Evolutionary conservation across 225 moss, liverwort and hornwort genomes (phyloP).

Genomic region (Straminergon stramineum): DNA sequence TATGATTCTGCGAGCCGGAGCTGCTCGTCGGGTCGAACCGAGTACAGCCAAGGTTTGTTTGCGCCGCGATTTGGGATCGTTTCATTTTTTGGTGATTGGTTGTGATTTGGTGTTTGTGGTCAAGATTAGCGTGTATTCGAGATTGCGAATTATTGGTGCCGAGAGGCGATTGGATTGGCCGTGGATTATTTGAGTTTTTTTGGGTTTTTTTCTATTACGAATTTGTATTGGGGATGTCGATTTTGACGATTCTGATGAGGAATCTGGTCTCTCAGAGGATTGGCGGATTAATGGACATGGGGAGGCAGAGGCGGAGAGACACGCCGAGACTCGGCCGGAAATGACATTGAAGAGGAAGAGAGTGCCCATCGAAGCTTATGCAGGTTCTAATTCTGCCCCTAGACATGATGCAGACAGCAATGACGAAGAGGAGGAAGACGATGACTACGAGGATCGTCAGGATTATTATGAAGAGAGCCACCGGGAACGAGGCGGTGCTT

Average conservation of each 20-base stretch:
- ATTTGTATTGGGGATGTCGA: background rate
- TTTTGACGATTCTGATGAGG: background rate
- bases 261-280: constrained; percentile 19
- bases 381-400: constrained; percentile 53
- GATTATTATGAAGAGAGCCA: constrained; percentile 8
- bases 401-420: constrained; percentile 84
- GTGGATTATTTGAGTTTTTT: background rate
- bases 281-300: constrained; percentile 62
- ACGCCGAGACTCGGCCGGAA: constrained; percentile 58
- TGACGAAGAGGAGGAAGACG: constrained; percentile 63
- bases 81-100: background rate
- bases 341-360: constrained; percentile 90
- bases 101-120: background rate
- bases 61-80: background rate
- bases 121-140: background rate
- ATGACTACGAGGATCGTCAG: constrained; percentile 25
- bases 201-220: background rate
- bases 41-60: constrained; percentile 26
- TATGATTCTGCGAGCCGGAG: constrained; percentile 26
- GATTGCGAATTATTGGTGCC: background rate
- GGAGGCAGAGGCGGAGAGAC: constrained; percentile 57
- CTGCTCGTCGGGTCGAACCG: constrained; percentile 17
- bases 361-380: constrained; percentile 71
- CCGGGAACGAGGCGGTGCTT: constrained; percentile 27
- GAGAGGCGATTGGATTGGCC: background rate